Percentiles rank a stretch among this genome's conserved stretches.
Evolutionary conservation across 2,329 filamentous ascomycete species (phyloP).

Genomic region (Penicillium thymicola): DNA sequence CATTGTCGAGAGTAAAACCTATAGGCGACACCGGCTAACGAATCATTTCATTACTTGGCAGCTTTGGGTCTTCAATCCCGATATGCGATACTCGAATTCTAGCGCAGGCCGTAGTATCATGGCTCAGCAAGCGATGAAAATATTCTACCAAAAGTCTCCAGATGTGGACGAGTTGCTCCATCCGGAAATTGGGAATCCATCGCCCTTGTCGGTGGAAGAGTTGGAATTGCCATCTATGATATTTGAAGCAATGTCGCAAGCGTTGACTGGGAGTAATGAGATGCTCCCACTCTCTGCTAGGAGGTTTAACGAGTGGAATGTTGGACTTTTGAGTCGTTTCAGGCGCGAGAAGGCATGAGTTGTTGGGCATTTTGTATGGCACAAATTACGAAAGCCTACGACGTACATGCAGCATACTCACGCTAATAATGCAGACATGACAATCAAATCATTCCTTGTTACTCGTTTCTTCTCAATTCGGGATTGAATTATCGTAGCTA

Average conservation of each 20-base stretch:
- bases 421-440: background rate
- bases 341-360: conserved; percentile 5
- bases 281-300: conserved; percentile 51
- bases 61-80: conserved; percentile 61
- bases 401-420: no score
- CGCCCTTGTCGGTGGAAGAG: conserved; percentile 49
- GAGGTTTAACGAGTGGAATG: conserved; percentile 54
- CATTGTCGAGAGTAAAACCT: background rate
- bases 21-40: background rate
- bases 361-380: background rate
- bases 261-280: conserved; percentile 40
- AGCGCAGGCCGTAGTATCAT: conserved; percentile 29
- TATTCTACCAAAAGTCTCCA: conserved; percentile 49
- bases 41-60: conserved; percentile 23
- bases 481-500: background rate
- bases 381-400: background rate
- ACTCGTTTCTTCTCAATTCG: background rate
- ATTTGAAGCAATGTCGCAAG: conserved; percentile 35
- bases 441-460: background rate
- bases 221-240: conserved; percentile 40
- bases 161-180: conserved; percentile 37
- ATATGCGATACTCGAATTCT: conserved; percentile 55
- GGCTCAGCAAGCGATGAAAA: conserved; percentile 53
- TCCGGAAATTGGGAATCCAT: conserved; percentile 35
- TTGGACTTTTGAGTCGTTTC: conserved; percentile 52